Conservation (phyloP, 2,329 filamentous ascomycete species). For the Monilinia vaccinii-corymbosi region DNA sequence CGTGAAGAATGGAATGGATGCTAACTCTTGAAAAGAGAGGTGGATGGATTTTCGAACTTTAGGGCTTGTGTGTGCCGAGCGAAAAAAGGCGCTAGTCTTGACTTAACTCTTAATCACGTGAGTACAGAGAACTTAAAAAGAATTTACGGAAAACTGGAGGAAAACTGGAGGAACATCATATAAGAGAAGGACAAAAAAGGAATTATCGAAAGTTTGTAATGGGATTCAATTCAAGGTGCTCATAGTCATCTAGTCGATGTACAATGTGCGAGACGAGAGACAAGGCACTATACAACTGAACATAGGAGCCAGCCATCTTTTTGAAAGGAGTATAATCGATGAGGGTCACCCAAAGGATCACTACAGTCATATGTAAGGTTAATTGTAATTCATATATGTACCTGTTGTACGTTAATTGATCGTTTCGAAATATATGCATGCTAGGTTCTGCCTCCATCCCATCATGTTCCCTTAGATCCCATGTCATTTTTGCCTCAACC, state of each 20-base stretch:
- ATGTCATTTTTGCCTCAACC: neutral
- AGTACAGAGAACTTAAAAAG: neutral
- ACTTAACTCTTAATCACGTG: neutral
- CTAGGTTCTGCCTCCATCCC: neutral
- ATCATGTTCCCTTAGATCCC: neutral
- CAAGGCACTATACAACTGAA: too few species aligned
- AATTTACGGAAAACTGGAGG: neutral
- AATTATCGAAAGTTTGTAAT: neutral
- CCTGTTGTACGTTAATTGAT: neutral
- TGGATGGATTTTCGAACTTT: conserved; percentile 10
- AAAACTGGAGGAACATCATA: neutral
- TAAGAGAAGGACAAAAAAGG: neutral
- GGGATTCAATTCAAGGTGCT: neutral
- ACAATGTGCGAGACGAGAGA: neutral
- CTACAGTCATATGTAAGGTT: neutral
- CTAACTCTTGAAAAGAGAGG: neutral
- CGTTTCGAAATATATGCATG: neutral
- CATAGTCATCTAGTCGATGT: neutral
- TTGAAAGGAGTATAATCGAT: neutral
- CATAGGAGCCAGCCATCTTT: neutral
- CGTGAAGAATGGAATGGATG: conserved; percentile 8
- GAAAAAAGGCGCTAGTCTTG: conserved; percentile 2
- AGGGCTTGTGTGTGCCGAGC: conserved; percentile 12
- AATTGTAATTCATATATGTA: neutral
- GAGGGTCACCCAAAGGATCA: neutral